Evolutionary conservation across 805 yeast species (phyloP), one percentile per base, ranked within the genome.

Genomic region (Clavispora asparagi): DNA sequence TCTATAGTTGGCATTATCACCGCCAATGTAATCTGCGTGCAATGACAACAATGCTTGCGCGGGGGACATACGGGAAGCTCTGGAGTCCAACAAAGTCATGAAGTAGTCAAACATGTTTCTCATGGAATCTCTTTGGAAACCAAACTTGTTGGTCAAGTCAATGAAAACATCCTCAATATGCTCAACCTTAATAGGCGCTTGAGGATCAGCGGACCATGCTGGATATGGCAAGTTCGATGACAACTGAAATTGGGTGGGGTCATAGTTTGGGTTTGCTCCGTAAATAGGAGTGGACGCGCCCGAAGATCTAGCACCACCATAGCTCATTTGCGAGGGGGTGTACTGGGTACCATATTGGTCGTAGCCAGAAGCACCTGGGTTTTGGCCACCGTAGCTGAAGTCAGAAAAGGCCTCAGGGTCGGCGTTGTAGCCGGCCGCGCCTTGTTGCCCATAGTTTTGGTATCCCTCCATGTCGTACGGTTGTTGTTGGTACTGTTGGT

Each of bases 121-220:
- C 95, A 87, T 87, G 4, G 94, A 86, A 60, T 87, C 95, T 77
- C 95, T 82, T 71, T 87, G 95, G 77, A 87, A 87, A 62, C 95
- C 95, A 61, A 87, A 86, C 67, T 82, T 83, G 69, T 86, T 86
- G 38, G 92, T 74, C 64, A 87, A 73, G 65, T 87, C 94, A 60
- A 87, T 87, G 63, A 87, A 87, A 33, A 86, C 81, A 71, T 87
- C 95, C 71, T 87, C 95, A 62, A 87, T 84, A 64, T 87, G 92
- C 67, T 87, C 94, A 52, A 79, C 77, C 42, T 86, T 75, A 40
- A 94, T 77, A 8, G 97, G 96, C 19, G 85, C 87, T 62, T 83
- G 92, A 47, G 86, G 91, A 68, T 94, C 98, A 40, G 95, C 95
- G 25, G 97, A 87, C 99, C 99, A 94, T 43, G 99, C 98, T 39